phyloP scores from a whole-genome alignment of 345 rosid species.

The Crucihimalaya himalaica region DNA sequence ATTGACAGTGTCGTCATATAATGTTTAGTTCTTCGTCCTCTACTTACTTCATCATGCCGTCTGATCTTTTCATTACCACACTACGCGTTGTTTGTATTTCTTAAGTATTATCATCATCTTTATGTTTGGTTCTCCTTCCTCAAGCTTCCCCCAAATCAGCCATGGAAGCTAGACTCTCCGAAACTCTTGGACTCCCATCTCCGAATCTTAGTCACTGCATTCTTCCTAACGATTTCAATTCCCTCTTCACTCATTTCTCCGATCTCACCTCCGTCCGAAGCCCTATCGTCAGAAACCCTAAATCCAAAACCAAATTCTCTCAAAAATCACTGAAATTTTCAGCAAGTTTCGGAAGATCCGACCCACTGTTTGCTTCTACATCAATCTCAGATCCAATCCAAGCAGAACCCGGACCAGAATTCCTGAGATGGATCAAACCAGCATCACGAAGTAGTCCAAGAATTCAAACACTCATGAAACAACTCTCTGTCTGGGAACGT shows the following conservation, averaged over 20 bases:
- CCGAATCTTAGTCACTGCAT: conserved; percentile 32
- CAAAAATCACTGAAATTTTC: neutral
- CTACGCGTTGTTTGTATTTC: conserved; percentile 2
- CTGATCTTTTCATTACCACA: neutral
- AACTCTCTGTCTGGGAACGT: conserved; percentile 73
- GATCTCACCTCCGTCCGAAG: conserved; percentile 35
- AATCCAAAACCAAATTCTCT: conserved; percentile 13
- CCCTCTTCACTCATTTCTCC: conserved; percentile 43
- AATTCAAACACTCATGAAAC: conserved; percentile 56
- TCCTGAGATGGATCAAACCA: conserved; percentile 55
- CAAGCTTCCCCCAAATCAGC: neutral
- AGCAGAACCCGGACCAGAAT: conserved; percentile 16
- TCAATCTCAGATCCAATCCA: conserved; percentile 39
- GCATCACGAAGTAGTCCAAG: conserved; percentile 50
- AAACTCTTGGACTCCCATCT: conserved; percentile 46
- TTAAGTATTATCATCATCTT: neutral
- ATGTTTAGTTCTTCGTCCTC: neutral
- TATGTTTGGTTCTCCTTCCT: neutral
- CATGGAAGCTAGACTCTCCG: conserved; percentile 57
- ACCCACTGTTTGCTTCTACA: conserved; percentile 50
- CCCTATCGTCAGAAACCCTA: conserved; percentile 21
- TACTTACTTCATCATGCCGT: conserved; percentile 29
- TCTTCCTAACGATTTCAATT: conserved; percentile 34
- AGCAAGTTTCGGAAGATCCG: neutral
- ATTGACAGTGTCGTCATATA: no score